Percentiles rank a stretch among this genome's conserved stretches.
phyloP scores from a whole-genome alignment of 257 asterid species.

The Cynanchum wilfordii region DNA sequence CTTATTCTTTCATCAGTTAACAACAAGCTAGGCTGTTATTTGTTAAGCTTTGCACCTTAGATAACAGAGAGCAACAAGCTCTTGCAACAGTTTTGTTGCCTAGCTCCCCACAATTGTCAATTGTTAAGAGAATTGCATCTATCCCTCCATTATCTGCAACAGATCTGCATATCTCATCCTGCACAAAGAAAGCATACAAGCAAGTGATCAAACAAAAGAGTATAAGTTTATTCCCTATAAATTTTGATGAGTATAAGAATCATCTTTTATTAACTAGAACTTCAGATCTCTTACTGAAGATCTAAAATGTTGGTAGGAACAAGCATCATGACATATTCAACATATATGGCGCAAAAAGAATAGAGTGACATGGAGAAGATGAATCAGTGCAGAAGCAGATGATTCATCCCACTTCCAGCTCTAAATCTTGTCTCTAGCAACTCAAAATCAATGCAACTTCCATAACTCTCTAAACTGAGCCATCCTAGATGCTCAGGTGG shows the following conservation, averaged over 20 bases:
- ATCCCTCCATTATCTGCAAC: slow-evolving; percentile 71
- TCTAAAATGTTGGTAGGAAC: background rate
- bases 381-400: background rate
- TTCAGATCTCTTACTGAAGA: background rate
- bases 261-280: background rate
- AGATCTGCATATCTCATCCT: slow-evolving; percentile 95
- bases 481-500: background rate
- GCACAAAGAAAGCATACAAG: slow-evolving; percentile 21
- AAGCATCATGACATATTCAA: background rate
- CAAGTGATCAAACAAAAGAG: background rate
- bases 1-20: background rate
- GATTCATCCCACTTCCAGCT: background rate
- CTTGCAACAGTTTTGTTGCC: slow-evolving; percentile 57
- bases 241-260: background rate
- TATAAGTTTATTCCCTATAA: background rate
- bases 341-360: background rate
- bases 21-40: background rate
- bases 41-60: slow-evolving; percentile 52
- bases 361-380: background rate
- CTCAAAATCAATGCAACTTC: background rate
- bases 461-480: background rate
- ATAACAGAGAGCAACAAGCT: slow-evolving; percentile 74
- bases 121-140: slow-evolving; percentile 59
- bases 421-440: background rate
- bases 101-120: slow-evolving; percentile 70